Evolutionary conservation across 2,329 filamentous ascomycete species (phyloP), one percentile per base, ranked within the genome.

Genomic region (Aspergillus candidus): DNA sequence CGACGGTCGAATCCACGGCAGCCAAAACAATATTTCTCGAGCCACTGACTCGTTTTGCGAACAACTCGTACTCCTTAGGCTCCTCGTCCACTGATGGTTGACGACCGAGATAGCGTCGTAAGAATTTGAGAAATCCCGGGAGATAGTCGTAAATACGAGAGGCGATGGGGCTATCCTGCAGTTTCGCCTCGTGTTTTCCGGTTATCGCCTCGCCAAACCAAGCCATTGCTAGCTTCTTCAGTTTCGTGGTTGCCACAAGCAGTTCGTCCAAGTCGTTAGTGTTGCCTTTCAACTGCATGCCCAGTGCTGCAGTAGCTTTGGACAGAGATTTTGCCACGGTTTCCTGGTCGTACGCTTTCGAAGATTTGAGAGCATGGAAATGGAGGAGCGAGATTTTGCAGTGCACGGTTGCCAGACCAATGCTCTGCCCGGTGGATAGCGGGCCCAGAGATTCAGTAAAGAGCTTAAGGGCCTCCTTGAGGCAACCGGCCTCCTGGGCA

Each of bases 191-290:
- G 13, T 48, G 46, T 3, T 51, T 49, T 15, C 58, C 63, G 11
- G 52, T 48, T 11, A 66, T 50, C 6, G 49, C 41, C 11, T 66
- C 60, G 2, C 64, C 63, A 44, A 66, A 58, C 53, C 58, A 62
- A 34, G 56, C 56, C 57, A 71, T 67, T 4, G 67, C 54, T 22
- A 62, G 40, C 44, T 71, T 72, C 45, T 71, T 71, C 30, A 72
- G 53, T 46, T 62, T 67, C 4, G 68, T 66, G 17, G 68, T 58
- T 50, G 69, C 67, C 35, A 72, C 56, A 11, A 72, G 52, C 4
- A 72, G 53, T 30, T 72, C 69, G 45, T 72, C 70, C n/a, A 72
- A 47, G 30, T 72, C 69, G 33, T 51, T 56, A 8, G 60, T 45
- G 22, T 59, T 70, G 4, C 70, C 70, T 47, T 64, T 66, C 8